phyloP scores from a whole-genome alignment of 1,284 basidiomycete genomes.

The Meira miltonrushii region DNA sequence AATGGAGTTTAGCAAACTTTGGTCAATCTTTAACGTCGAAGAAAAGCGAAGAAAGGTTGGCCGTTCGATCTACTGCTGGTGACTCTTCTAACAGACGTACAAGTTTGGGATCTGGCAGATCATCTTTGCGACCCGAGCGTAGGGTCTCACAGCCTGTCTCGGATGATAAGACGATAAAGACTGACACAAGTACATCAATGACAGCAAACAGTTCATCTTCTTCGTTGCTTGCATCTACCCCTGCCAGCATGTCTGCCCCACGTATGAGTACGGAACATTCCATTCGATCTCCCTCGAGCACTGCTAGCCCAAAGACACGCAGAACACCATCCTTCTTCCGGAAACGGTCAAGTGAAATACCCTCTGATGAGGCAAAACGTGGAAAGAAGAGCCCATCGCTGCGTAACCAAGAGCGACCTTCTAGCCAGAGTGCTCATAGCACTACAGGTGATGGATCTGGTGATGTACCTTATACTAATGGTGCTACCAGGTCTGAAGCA shows the following conservation, averaged over 20 bases:
- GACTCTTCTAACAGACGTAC: background rate
- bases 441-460: background rate
- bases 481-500: background rate
- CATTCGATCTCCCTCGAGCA: background rate
- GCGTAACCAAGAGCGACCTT: background rate
- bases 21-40: background rate
- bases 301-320: slow-evolving; percentile 24
- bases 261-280: background rate
- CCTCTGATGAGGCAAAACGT: background rate
- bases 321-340: slow-evolving; percentile 36
- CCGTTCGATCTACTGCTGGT: background rate
- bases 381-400: background rate
- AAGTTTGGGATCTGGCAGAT: too few species aligned
- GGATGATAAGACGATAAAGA: background rate
- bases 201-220: background rate
- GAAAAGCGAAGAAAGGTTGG: slow-evolving; percentile 6
- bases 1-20: slow-evolving; percentile 8
- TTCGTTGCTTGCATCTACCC: background rate
- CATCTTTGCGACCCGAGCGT: too few species aligned
- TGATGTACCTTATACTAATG: background rate
- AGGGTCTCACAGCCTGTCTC: too few species aligned
- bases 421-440: background rate
- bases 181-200: background rate
- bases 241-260: background rate
- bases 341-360: slow-evolving; percentile 18